A percentile compares a stretch with the other conserved stretches of the same genome.
phyloP scores from a whole-genome alignment of 257 asterid genomes.

The Solanum tarijense region DNA sequence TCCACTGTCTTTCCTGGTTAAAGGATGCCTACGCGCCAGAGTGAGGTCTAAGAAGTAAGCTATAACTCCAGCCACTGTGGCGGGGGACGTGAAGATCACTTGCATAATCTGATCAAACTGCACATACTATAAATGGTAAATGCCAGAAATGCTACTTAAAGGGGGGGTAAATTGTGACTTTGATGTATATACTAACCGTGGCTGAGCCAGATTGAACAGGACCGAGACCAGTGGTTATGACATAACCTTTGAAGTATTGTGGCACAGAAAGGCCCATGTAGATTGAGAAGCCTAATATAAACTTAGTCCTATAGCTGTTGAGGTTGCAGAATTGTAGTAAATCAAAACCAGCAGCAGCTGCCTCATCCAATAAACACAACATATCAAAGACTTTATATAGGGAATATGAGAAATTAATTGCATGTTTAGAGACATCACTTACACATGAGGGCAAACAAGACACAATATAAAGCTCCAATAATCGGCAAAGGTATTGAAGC shows the following conservation, averaged over 20 bases:
- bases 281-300: slow-evolving; percentile 68
- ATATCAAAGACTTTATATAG: neutral
- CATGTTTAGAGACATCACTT: slow-evolving; percentile 8
- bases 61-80: slow-evolving; percentile 57
- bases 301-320: slow-evolving; percentile 85
- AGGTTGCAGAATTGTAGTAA: slow-evolving; percentile 88
- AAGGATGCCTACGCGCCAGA: slow-evolving; percentile 41
- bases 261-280: slow-evolving; percentile 98
- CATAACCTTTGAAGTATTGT: slow-evolving; percentile 72
- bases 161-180: too few relatives aligned
- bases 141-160: neutral
- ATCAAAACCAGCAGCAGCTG: slow-evolving; percentile 88
- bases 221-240: slow-evolving; percentile 54
- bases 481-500: slow-evolving; percentile 96
- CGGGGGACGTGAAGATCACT: slow-evolving; percentile 79
- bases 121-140: neutral
- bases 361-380: neutral
- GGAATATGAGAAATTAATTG: neutral
- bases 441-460: slow-evolving; percentile 86
- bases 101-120: slow-evolving; percentile 72
- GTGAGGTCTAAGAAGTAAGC: slow-evolving; percentile 76
- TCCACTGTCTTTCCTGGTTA: slow-evolving; percentile 71
- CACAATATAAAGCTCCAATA: slow-evolving; percentile 83
- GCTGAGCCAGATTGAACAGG: slow-evolving; percentile 54
- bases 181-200: slow-evolving; percentile 43